Percentiles rank a stretch among this genome's conserved stretches.
These are phyloP conservation scores for Lodderomyces orthopsilosis DNA, from an alignment of 1,139 yeast genomes.

Conservation along the genomic window DNA sequence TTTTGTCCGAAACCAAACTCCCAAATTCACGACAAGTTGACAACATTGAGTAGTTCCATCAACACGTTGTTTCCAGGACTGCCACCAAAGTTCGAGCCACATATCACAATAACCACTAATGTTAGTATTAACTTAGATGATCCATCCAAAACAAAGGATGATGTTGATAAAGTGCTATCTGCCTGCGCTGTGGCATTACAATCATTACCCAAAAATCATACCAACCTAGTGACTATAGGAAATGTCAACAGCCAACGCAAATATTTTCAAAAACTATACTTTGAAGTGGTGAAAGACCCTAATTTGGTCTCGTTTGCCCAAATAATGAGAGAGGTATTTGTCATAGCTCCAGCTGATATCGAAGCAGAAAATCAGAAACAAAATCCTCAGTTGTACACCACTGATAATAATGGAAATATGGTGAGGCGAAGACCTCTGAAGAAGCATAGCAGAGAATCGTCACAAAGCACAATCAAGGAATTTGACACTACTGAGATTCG, in stretches of 20 bases:
- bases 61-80: constrained; percentile 71
- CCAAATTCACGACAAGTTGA: constrained; percentile 54
- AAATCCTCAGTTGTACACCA: constrained; percentile 42
- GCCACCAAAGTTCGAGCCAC: constrained; percentile 67
- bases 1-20: constrained; percentile 63
- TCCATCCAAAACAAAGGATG: constrained; percentile 42
- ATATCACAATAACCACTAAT: constrained; percentile 69
- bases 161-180: constrained; percentile 60
- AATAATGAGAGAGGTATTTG: constrained; percentile 70
- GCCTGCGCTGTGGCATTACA: constrained; percentile 65
- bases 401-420: constrained; percentile 31
- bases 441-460: constrained; percentile 15
- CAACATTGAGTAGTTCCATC: constrained; percentile 60
- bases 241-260: constrained; percentile 39
- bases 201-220: constrained; percentile 40
- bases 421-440: constrained; percentile 27
- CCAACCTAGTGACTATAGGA: constrained; percentile 38
- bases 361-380: constrained; percentile 35
- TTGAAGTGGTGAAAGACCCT: constrained; percentile 54
- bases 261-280: constrained; percentile 62
- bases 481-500: constrained; percentile 28
- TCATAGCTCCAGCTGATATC: constrained; percentile 37
- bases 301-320: constrained; percentile 65
- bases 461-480: constrained; percentile 14
- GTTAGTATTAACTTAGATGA: constrained; percentile 42